These are phyloP conservation scores for Eruca vesicaria DNA, from an alignment of 441 rosid species.

Conservation along the genomic window DNA sequence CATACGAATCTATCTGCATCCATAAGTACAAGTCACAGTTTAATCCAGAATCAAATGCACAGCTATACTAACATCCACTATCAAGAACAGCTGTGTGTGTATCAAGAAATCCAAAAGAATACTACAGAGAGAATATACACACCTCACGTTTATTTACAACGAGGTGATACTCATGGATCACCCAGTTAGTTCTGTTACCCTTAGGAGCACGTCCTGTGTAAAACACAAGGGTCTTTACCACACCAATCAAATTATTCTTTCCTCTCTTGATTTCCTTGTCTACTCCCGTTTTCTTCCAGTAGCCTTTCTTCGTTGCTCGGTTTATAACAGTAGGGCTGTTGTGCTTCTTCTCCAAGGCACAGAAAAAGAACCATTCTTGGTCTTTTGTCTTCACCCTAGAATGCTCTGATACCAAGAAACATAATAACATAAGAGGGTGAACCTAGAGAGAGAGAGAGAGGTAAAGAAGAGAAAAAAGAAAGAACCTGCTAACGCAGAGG, in stretches of 20 bases:
- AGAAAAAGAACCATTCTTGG: conserved; percentile 81
- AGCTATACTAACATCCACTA: not conserved
- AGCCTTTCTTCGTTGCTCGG: conserved; percentile 66
- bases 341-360: conserved; percentile 1
- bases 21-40: not conserved
- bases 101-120: not conserved
- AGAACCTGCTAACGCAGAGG: conserved; percentile 67
- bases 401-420: conserved; percentile 39
- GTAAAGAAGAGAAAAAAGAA: not conserved
- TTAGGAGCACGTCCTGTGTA: conserved; percentile 67
- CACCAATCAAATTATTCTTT: conserved; percentile 40
- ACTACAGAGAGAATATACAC: not conserved
- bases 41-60: not conserved
- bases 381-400: conserved; percentile 71
- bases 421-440: not conserved
- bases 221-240: conserved; percentile 70
- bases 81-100: not conserved
- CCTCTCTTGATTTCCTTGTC: conserved; percentile 51
- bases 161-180: conserved; percentile 79
- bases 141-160: conserved; percentile 46
- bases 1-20: conserved; percentile 55
- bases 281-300: conserved; percentile 81
- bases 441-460: not conserved
- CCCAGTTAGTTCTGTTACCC: conserved; percentile 73
- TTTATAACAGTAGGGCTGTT: conserved; percentile 44